These are phyloP conservation scores for Castanea mollissima DNA, from an alignment of 306 rosid species.

Conservation along the genomic window DNA sequence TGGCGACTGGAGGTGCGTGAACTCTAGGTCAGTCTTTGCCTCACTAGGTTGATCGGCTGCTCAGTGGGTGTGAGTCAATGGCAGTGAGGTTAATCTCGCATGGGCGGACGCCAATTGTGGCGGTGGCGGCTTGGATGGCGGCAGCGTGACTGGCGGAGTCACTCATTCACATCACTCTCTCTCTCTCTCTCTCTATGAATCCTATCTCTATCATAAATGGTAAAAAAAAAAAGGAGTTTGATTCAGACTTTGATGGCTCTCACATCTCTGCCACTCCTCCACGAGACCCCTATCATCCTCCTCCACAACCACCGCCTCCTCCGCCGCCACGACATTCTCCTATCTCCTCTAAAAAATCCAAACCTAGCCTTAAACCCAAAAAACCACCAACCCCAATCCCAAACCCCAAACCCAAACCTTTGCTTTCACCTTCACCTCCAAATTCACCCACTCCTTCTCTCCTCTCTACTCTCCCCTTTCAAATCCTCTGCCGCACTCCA, in stretches of 20 bases:
- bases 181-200: no score
- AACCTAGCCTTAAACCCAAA: conserved; percentile 33
- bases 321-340: conserved; percentile 12
- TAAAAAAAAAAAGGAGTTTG: conserved; percentile 26
- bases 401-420: conserved; percentile 4
- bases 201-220: no score
- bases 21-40: no score
- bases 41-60: no score
- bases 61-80: no score
- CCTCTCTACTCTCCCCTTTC: conserved; percentile 52
- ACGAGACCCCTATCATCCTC: conserved; percentile 38
- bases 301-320: conserved; percentile 5
- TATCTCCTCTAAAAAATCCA: conserved; percentile 30
- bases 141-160: no score
- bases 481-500: conserved; percentile 47
- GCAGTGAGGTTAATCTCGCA: no score
- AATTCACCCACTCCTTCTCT: conserved; percentile 22
- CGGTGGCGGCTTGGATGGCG: no score
- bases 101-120: no score
- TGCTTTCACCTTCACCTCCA: not conserved
- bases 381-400: conserved; percentile 22
- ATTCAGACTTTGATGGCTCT: conserved; percentile 78
- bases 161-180: no score
- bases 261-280: conserved; percentile 91
- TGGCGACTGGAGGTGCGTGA: no score